phyloP scores from a whole-genome alignment of 1,139 yeast species.

The Arxiozyma slooffiae region DNA sequence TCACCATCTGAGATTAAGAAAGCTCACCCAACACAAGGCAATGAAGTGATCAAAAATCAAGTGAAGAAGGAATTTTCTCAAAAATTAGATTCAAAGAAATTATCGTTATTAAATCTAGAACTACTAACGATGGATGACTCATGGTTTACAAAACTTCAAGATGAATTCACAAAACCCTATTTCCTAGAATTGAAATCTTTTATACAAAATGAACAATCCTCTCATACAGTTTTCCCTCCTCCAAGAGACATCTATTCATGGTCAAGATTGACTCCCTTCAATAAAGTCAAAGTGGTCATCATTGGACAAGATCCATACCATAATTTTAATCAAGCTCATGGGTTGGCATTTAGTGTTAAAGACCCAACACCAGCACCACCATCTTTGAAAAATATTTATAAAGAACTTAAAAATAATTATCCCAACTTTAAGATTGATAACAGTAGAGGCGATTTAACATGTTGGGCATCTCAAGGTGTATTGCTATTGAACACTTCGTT shows the following conservation, averaged over 20 bases:
- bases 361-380: slow-evolving; percentile 87
- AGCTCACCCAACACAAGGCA: neutral
- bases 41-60: neutral
- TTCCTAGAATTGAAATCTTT: slow-evolving; percentile 56
- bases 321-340: slow-evolving; percentile 88
- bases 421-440: slow-evolving; percentile 49
- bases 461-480: slow-evolving; percentile 89
- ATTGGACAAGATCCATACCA: slow-evolving; percentile 98
- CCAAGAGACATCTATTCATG: slow-evolving; percentile 74
- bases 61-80: slow-evolving; percentile 38
- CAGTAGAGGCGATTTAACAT: slow-evolving; percentile 54
- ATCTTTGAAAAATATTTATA: slow-evolving; percentile 77
- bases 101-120: slow-evolving; percentile 54
- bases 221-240: slow-evolving; percentile 59
- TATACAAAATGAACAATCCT: slow-evolving; percentile 17
- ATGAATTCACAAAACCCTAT: slow-evolving; percentile 76
- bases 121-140: slow-evolving; percentile 58
- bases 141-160: slow-evolving; percentile 64
- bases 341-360: slow-evolving; percentile 83
- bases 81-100: slow-evolving; percentile 44
- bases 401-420: slow-evolving; percentile 60
- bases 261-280: slow-evolving; percentile 78
- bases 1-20: neutral
- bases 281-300: slow-evolving; percentile 63
- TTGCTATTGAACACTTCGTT: slow-evolving; percentile 77